Evolutionary conservation across 2,329 filamentous ascomycete genomes (phyloP).

Genomic region (Didymella segeticola): DNA sequence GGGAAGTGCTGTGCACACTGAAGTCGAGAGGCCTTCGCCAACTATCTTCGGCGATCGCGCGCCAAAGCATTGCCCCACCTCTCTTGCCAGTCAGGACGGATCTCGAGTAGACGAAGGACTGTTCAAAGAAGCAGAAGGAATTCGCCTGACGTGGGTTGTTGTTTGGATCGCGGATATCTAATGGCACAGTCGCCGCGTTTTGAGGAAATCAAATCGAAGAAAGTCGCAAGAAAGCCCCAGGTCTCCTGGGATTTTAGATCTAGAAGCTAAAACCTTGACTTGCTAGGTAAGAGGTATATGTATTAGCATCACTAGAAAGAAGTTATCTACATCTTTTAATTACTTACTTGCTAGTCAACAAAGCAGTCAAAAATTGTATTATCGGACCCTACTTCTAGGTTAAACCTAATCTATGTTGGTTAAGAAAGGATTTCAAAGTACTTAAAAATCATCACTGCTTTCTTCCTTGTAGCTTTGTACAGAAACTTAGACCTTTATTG

Average conservation of each 20-base stretch:
- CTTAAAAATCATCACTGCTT: too few species aligned
- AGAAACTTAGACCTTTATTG: too few species aligned
- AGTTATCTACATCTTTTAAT: too few species aligned
- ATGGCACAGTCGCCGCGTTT: background rate
- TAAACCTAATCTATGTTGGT: too few species aligned
- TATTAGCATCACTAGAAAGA: background rate
- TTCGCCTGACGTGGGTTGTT: background rate
- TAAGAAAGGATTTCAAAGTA: too few species aligned
- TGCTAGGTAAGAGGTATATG: background rate
- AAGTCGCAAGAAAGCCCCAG: too few species aligned
- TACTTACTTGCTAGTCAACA: too few species aligned
- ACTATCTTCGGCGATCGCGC: slow-evolving; percentile 8
- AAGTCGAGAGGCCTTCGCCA: slow-evolving; percentile 14
- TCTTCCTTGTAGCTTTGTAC: too few species aligned
- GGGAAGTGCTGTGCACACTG: background rate
- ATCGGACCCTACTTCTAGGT: too few species aligned
- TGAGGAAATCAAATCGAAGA: background rate
- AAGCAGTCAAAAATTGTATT: too few species aligned
- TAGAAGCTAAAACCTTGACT: background rate
- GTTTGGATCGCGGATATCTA: background rate
- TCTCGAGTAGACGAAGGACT: background rate
- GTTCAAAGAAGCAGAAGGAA: background rate
- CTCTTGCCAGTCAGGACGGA: background rate
- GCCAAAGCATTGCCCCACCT: slow-evolving; percentile 1
- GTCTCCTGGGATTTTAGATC: too few species aligned